Conservation (phyloP, 371 early-diverging fungal species). For the Sporodiniella umbellata region DNA sequence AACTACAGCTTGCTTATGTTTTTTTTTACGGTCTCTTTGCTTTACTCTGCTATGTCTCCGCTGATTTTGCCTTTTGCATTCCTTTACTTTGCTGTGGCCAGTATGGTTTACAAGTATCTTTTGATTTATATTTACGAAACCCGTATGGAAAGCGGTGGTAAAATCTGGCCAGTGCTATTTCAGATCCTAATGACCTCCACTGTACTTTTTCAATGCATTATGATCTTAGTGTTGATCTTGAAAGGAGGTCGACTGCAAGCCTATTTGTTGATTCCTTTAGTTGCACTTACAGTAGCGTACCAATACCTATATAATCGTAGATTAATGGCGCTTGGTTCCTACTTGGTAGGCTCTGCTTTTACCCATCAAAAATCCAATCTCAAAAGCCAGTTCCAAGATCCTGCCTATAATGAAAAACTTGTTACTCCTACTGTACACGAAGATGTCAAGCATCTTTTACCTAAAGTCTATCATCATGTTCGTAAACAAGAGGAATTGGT, state of each 20-base stretch:
- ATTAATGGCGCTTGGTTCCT: constrained; percentile 26
- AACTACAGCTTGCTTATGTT: constrained; percentile 71
- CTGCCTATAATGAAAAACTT: constrained; percentile 37
- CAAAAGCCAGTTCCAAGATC: constrained; percentile 50
- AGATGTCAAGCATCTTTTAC: constrained; percentile 47
- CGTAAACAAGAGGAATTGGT: constrained; percentile 8
- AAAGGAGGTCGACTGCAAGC: constrained; percentile 41
- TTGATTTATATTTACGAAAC: constrained; percentile 69
- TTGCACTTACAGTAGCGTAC: constrained; percentile 53
- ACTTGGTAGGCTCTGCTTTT: constrained; percentile 26
- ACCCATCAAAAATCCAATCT: constrained; percentile 16
- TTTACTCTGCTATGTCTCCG: constrained; percentile 78
- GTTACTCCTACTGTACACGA: constrained; percentile 50
- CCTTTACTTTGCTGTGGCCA: constrained; percentile 65
- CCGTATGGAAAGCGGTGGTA: constrained; percentile 69
- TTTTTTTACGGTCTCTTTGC: constrained; percentile 73
- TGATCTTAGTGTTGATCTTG: constrained; percentile 55
- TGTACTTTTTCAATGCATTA: constrained; percentile 65
- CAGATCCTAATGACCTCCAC: constrained; percentile 61
- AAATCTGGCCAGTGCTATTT: constrained; percentile 73
- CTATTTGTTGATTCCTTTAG: constrained; percentile 54
- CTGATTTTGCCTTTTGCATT: constrained; percentile 72
- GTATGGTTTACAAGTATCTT: constrained; percentile 74
- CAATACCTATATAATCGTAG: constrained; percentile 50
- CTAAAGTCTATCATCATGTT: constrained; percentile 33